Evolutionary conservation across 352 stramenopile genomes (phyloP), one percentile per base, ranked within the genome.

Genomic region (Globisporangium parvum): DNA sequence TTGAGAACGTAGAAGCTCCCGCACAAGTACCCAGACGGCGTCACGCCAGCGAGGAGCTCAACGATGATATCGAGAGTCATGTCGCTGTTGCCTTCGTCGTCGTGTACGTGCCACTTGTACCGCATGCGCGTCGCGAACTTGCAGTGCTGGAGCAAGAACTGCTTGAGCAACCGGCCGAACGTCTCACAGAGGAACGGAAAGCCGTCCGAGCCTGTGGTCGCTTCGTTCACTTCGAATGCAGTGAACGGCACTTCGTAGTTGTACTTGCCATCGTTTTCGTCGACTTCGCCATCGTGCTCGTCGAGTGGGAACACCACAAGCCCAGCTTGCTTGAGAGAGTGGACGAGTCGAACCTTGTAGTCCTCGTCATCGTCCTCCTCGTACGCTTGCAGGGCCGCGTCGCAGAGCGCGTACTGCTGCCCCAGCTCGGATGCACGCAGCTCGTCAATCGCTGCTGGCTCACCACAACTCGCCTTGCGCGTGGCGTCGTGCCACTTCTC

Each of bases 141-240:
- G 47, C 47, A 52, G 47, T 53, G 26, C 31, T 45, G 48, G 48
- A 44, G 48, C 11, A 53, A 20, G 12, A 53, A 53, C 15, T 39
- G 15, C 31, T 53, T 28, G 15, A 53, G 47, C 6, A 18, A 4
- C 28, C 18, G 31, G 2, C n/a, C 10, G 41, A 47, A 12, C 41
- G 9, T 24, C 41, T 18, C 8, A 26, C 41, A 47, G n/a, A 47
- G 9, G 18, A 24, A 6, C 5, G 5, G 39, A 6, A 21, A 45
- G 18, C 18, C 39, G 39, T 45, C 39, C 2, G 4, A 18, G 39
- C 14, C 39, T 18, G 37, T 31, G 3, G 26, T 31, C 6, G 26
- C 26, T 31, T 31, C 26, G 26, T 31, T 31, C 37, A 42, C 37
- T 42, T 42, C 17, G 12, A 42, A 10, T 10, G 11, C 12, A 42